phyloP scores from a whole-genome alignment of 805 yeast genomes.

The Metschnikowia similis region DNA sequence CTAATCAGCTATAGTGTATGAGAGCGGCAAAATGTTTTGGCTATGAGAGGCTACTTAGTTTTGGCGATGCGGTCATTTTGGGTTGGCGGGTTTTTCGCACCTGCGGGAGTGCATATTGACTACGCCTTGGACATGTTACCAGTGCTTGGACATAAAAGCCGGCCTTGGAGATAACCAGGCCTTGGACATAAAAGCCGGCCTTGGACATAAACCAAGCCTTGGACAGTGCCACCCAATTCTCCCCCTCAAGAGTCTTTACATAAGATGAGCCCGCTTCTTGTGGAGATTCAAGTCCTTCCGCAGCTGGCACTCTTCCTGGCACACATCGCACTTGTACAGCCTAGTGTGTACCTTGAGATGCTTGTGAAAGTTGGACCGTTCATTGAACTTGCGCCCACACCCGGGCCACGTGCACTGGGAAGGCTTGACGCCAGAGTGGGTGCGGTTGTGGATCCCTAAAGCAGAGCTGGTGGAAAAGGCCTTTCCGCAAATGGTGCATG shows the following conservation, averaged over 20 bases:
- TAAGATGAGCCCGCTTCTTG: conserved; percentile 3
- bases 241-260: background rate
- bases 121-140: background rate
- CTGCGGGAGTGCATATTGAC: background rate
- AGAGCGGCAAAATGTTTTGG: background rate
- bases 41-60: background rate
- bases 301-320: conserved; percentile 50
- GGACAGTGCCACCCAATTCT: no score
- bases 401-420: conserved; percentile 72
- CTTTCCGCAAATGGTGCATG: conserved; percentile 70
- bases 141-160: no score
- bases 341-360: conserved; percentile 78
- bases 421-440: conserved; percentile 91
- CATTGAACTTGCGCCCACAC: conserved; percentile 82
- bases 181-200: no score
- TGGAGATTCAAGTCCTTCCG: conserved; percentile 42
- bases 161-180: no score
- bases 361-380: conserved; percentile 81
- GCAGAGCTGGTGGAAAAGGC: conserved; percentile 79
- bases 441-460: conserved; percentile 75
- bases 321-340: conserved; percentile 45
- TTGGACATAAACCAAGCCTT: no score
- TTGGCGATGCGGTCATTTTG: background rate
- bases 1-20: no score
- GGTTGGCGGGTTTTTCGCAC: background rate